Percentiles rank a stretch among this genome's conserved stretches.
Evolutionary conservation across 2,329 filamentous ascomycete genomes (phyloP).

Genomic region (Botrytis deweyae): DNA sequence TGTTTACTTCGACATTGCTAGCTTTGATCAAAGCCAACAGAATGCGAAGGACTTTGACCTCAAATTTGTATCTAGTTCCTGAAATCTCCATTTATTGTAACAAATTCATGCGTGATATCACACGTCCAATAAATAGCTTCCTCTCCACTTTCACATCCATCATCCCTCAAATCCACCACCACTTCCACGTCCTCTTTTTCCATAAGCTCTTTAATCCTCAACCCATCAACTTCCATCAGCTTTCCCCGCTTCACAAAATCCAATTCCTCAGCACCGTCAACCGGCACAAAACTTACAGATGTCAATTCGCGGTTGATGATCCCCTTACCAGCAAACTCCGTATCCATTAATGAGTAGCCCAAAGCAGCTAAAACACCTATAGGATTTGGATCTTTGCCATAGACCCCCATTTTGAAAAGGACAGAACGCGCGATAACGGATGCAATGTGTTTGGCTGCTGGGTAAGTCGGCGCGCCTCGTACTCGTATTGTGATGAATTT

Average conservation of each 20-base stretch:
- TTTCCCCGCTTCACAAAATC: not conserved
- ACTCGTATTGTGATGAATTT: not conserved
- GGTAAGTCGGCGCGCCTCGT: not conserved
- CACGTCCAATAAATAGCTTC: conserved; percentile 78
- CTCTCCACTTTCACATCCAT: not conserved
- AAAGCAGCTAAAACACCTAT: not conserved
- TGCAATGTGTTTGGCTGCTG: not conserved
- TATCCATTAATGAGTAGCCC: not conserved
- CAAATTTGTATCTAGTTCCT: conserved; percentile 46
- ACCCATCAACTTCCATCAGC: not conserved
- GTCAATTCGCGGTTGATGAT: not conserved
- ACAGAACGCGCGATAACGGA: not conserved
- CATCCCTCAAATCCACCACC: not conserved
- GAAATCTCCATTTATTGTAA: conserved; percentile 62
- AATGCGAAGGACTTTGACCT: not conserved
- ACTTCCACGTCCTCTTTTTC: not conserved
- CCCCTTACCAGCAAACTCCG: not conserved
- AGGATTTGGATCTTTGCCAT: not conserved
- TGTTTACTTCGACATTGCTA: not conserved
- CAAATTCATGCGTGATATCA: conserved; percentile 79
- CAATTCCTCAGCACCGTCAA: not conserved
- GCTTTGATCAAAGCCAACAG: not conserved
- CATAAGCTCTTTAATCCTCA: not conserved
- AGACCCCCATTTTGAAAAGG: not conserved
- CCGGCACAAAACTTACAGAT: not conserved